phyloP scores from a whole-genome alignment of 257 asterid genomes.

The Nicotiana benthamiana region DNA sequence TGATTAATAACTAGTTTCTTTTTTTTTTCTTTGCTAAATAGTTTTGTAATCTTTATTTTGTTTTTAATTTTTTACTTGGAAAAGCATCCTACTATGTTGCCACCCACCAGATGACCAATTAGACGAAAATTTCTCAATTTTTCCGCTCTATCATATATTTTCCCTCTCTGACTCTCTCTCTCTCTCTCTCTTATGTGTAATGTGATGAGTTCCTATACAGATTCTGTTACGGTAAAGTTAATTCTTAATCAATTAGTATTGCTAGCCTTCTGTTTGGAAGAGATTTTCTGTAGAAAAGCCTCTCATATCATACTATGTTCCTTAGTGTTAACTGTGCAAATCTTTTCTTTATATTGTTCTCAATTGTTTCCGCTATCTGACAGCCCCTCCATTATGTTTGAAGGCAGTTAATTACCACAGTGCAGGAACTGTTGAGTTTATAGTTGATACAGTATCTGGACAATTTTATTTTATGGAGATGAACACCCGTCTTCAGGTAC shows the following conservation, averaged over 20 bases:
- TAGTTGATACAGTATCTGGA: constrained; percentile 82
- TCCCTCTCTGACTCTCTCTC: not conserved
- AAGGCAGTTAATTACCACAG: constrained; percentile 88
- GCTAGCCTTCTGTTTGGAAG: not conserved
- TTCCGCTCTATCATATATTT: not conserved
- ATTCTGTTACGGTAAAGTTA: not conserved
- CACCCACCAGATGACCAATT: not conserved
- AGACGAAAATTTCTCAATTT: not conserved
- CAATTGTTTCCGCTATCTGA: constrained; percentile 15
- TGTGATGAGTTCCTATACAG: not conserved
- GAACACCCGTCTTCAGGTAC: constrained; percentile 99
- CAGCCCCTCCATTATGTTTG: constrained; percentile 18
- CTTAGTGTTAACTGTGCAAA: not conserved
- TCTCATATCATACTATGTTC: not conserved
- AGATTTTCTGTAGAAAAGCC: not conserved
- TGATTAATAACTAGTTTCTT: not conserved
- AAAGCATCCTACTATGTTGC: not conserved
- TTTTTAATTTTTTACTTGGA: not conserved
- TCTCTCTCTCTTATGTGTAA: not conserved
- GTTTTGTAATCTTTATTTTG: not conserved
- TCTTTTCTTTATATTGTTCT: not conserved
- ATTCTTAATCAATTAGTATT: not conserved
- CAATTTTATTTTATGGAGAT: constrained; percentile 98
- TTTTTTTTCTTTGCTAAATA: not conserved
- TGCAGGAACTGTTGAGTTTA: constrained; percentile 98